Base-by-base conservation (phyloP, 257 asterid genomes). In the Apocynum venetum region DNA sequence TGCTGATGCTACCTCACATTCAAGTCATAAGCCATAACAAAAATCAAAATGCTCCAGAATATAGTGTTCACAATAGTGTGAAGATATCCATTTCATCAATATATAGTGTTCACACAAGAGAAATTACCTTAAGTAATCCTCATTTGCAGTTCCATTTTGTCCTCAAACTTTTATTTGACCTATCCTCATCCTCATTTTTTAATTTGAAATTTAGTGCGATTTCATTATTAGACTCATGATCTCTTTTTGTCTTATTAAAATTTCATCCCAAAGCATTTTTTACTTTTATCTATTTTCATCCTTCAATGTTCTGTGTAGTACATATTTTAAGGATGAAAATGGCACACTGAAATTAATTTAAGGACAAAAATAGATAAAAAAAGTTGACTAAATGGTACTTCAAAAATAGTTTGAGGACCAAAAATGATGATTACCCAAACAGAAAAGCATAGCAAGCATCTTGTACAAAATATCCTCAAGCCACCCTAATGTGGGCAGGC, bases 381-480 rank as follows among this genome's bases (percentile, higher is more conserved):
- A 11, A 10, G 19, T 52, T 44, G 47, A 44, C 6, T 2, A 47
- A 47, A 47, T 47, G 51, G 51, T 4, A 47, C 51, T 47, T 47
- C 51, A 47, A 47, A 47, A 47, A 47, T 47, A 47, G 20, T 17
- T 53, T 53, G 60, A 3, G n/a, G n/a, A 53, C n/a, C 60, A 53
- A 53, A 53, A 19, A 5, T 19, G 1, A 8, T 53, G 15, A 55
- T 55, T 53, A 19, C 19, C n/a, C n/a, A 41, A 56, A 66, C 15
- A 19, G 31, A 49, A 48, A 17, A 52, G 52, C 70, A 55, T 55
- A 3, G n/a, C 8, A 68, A 25, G 40, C 14, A 55, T 68, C 14
- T 68, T 74, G 19, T 41, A 41, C 41, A 35, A 70, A 67, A 69
- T 46, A 70, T 72, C 31, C 63, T 72, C 44, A 35, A 72, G 35